Evolutionary conservation across 2,329 filamentous ascomycete species (phyloP).

Genomic region (Pseudocercospora fuligena): DNA sequence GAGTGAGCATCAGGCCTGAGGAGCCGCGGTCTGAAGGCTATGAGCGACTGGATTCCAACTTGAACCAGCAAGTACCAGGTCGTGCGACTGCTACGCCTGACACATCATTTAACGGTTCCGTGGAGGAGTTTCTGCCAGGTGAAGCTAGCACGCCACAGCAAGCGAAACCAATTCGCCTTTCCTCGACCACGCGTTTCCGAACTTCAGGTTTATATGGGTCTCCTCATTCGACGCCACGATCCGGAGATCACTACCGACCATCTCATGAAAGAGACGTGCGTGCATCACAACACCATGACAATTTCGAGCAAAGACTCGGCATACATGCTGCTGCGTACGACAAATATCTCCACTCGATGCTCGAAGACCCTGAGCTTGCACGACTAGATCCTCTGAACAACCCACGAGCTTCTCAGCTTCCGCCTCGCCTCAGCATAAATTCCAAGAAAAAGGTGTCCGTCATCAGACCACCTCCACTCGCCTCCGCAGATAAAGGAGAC

Average conservation of each 20-base stretch:
- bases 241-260: not conserved
- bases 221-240: not conserved
- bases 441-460: slow-evolving; percentile 39
- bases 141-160: slow-evolving; percentile 21
- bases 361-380: slow-evolving; percentile 26
- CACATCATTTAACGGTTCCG: slow-evolving; percentile 37
- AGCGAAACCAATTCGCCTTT: slow-evolving; percentile 24
- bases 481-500: slow-evolving; percentile 26
- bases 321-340: slow-evolving; percentile 41
- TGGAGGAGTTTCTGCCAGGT: slow-evolving; percentile 33
- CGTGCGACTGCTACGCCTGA: slow-evolving; percentile 21
- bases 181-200: slow-evolving; percentile 17
- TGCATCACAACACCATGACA: slow-evolving; percentile 26
- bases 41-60: slow-evolving; percentile 33
- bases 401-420: slow-evolving; percentile 31
- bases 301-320: slow-evolving; percentile 37
- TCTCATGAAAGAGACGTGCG: slow-evolving; percentile 6
- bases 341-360: slow-evolving; percentile 40
- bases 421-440: slow-evolving; percentile 29
- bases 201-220: slow-evolving; percentile 22
- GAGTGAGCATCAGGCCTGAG: slow-evolving; percentile 25
- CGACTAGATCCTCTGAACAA: slow-evolving; percentile 22
- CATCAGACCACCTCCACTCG: slow-evolving; percentile 42
- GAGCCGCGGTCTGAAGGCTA: slow-evolving; percentile 33
- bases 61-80: slow-evolving; percentile 13